Conservation (phyloP, 106 monocot genomes). For the Triglochin maritima region DNA sequence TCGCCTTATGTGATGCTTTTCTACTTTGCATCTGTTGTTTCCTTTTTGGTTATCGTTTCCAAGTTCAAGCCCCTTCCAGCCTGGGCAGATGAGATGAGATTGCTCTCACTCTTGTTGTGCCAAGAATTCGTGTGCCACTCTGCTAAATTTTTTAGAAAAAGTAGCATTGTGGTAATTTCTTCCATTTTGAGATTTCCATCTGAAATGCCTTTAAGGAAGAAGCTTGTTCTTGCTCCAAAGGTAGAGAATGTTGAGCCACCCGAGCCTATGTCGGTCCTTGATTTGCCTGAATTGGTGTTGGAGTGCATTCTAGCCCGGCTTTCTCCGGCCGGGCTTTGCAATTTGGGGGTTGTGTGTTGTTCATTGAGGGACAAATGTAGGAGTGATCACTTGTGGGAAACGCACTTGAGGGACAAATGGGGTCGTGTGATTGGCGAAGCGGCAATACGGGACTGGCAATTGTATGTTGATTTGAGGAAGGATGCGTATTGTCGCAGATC, state of each 20-base stretch:
- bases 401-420: slow-evolving; percentile 74
- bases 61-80: slow-evolving; percentile 17
- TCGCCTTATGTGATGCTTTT: slow-evolving; percentile 32
- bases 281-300: slow-evolving; percentile 66
- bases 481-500: neutral
- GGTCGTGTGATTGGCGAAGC: slow-evolving; percentile 32
- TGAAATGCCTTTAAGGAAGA: slow-evolving; percentile 18
- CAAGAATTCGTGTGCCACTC: slow-evolving; percentile 21
- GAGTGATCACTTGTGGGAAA: slow-evolving; percentile 59
- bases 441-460: slow-evolving; percentile 44
- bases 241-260: slow-evolving; percentile 3
- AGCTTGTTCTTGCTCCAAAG: slow-evolving; percentile 2
- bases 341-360: slow-evolving; percentile 44
- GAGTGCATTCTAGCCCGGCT: slow-evolving; percentile 64
- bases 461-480: slow-evolving; percentile 18
- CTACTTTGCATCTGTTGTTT: slow-evolving; percentile 37
- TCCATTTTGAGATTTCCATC: neutral
- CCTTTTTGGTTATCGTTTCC: slow-evolving; percentile 32
- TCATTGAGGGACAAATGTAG: slow-evolving; percentile 48
- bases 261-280: slow-evolving; percentile 36
- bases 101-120: slow-evolving; percentile 23
- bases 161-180: neutral
- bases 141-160: slow-evolving; percentile 5
- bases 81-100: slow-evolving; percentile 26
- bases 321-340: slow-evolving; percentile 34